Percentiles rank a stretch among this genome's conserved stretches.
Conservation (phyloP, 2,329 filamentous ascomycete species). For the Xylariaceae sp. region DNA sequence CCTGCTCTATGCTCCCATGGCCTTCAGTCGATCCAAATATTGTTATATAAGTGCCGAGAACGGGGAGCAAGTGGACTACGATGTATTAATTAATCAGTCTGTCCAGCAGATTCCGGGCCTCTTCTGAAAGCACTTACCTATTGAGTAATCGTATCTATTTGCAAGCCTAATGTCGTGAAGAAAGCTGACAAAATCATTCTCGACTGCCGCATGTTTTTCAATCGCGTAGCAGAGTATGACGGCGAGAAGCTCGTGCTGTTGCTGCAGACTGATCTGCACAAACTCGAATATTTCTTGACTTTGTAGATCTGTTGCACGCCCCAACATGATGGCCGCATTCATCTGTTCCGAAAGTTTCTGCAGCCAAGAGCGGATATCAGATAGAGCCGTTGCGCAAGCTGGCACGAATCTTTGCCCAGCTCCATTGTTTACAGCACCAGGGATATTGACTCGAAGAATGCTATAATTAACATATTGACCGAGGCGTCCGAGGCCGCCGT, state of each 20-base stretch:
- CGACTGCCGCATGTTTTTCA: slow-evolving; percentile 64
- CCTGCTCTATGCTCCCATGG: slow-evolving; percentile 59
- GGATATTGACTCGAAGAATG: slow-evolving; percentile 46
- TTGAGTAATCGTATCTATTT: slow-evolving; percentile 63
- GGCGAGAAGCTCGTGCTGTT: slow-evolving; percentile 84
- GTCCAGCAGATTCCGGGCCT: background rate
- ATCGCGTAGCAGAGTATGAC: slow-evolving; percentile 75
- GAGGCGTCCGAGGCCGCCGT: slow-evolving; percentile 46
- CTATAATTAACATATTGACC: slow-evolving; percentile 51
- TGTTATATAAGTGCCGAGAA: slow-evolving; percentile 69
- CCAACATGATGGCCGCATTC: slow-evolving; percentile 68
- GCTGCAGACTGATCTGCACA: slow-evolving; percentile 71
- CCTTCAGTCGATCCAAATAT: slow-evolving; percentile 74
- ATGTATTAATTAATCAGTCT: slow-evolving; percentile 14
- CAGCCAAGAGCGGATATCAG: slow-evolving; percentile 69
- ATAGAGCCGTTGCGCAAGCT: slow-evolving; percentile 72
- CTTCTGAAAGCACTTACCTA: slow-evolving; percentile 14
- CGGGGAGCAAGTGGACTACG: slow-evolving; percentile 74
- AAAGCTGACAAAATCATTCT: slow-evolving; percentile 68
- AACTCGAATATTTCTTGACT: slow-evolving; percentile 73
- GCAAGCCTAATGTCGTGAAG: slow-evolving; percentile 61
- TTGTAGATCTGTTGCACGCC: slow-evolving; percentile 52
- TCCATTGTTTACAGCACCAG: slow-evolving; percentile 40
- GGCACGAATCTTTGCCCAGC: slow-evolving; percentile 59
- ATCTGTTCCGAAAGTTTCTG: slow-evolving; percentile 69